Evolutionary conservation across 805 yeast species (phyloP), one percentile per base, ranked within the genome.

Genomic region (Saccharomycopsis fermentans): DNA sequence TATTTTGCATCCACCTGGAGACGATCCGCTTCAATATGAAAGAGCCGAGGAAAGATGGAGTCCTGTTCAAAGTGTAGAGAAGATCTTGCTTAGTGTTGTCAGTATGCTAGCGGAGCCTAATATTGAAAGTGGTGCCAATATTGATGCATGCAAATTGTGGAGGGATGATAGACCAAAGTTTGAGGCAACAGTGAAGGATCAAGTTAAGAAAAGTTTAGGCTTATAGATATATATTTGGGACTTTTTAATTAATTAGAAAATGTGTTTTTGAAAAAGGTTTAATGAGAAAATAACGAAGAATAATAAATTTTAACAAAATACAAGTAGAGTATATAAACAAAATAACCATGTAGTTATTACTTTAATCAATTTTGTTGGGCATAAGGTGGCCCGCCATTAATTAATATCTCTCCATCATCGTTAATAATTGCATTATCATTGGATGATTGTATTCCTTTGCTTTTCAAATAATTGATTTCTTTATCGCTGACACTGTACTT

Each of bases 21-120:
- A 91, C 65, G 99, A 94, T 71, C 98, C 99, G 21, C 82, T 90
- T 70, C 90, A 86, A 78, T 94, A 94, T 72, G 99, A 94, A 71
- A 73, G 88, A 34, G 96, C 98, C 0, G 95, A 91, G 65, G 99
- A 94, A 73, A 77, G 99, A 64, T 94, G 99, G 99, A 87, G 96
- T 6, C 99, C 99, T 0, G 91, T 94, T 34, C 99, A 94, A 70
- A 87, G 96, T 68, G 91, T 94, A n/a, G 99, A 94, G 73, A 94
- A 94, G 78, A 94, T 94, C 61, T 75, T 94, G 62, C 73, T 94
- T 60, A 86, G 96, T 70, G 98, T 94, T 24, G 82, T 91, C 79
- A 87, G 96, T 67, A 91, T 94, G 97, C 77, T 94, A 61, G 96
- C 97, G 27, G 96, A 94, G 71, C 98, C 99, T 2, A 94, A 94